phyloP scores from a whole-genome alignment of 2,329 filamentous ascomycete genomes.

The Fonsecaea erecta region DNA sequence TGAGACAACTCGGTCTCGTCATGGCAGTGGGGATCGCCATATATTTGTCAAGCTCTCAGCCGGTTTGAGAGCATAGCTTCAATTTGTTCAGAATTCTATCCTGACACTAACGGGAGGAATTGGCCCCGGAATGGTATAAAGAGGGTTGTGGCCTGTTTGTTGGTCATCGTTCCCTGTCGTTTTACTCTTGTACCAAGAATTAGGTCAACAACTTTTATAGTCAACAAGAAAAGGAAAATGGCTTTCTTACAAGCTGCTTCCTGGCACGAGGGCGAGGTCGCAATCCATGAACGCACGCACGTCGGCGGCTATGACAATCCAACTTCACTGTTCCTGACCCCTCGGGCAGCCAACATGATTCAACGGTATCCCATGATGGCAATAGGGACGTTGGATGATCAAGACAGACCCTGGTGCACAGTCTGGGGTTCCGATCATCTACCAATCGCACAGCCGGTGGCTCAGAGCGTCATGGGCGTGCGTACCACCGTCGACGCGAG shows the following conservation, averaged over 20 bases:
- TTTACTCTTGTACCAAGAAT: not conserved
- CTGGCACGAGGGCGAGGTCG: constrained; percentile 70
- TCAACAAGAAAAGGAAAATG: constrained; percentile 19
- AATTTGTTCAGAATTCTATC: not conserved
- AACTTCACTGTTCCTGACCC: constrained; percentile 66
- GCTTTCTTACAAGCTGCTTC: constrained; percentile 21
- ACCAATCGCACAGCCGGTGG: constrained; percentile 69
- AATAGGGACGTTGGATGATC: constrained; percentile 66
- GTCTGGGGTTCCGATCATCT: constrained; percentile 72
- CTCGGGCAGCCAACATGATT: constrained; percentile 65
- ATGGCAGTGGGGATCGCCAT: not conserved
- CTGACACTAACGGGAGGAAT: not conserved
- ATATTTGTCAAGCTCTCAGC: not conserved
- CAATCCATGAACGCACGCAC: constrained; percentile 66
- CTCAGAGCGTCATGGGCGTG: constrained; percentile 65
- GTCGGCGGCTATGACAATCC: constrained; percentile 66
- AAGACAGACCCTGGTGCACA: constrained; percentile 72
- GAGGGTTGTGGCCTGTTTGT: not conserved
- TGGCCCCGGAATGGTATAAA: not conserved
- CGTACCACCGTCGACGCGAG: constrained; percentile 63
- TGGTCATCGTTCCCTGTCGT: not conserved
- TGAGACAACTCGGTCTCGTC: not conserved
- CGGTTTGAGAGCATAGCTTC: not conserved
- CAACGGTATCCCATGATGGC: constrained; percentile 70
- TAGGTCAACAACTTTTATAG: not conserved